A percentile compares a stretch with the other conserved stretches of the same genome.
phyloP scores from a whole-genome alignment of 495 filamentous ascomycete species.

The Penicillium steckii region DNA sequence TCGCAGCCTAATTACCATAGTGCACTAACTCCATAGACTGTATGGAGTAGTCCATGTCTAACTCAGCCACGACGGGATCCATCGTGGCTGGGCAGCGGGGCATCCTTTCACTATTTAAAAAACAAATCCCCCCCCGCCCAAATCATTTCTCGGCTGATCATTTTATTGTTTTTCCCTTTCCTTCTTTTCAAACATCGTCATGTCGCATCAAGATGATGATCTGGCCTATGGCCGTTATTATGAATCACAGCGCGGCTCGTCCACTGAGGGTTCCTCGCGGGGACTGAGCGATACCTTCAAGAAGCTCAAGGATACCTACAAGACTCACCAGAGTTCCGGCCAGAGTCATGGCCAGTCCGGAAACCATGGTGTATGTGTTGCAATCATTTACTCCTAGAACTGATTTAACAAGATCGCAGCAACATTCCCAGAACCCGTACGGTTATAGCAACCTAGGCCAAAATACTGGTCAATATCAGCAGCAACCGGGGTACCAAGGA shows the following conservation, averaged over 20 bases:
- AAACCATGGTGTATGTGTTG: conserved; percentile 11
- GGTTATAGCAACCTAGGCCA: conserved; percentile 11
- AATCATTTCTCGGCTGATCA: too few relatives aligned
- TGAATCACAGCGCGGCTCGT: conserved; percentile 26
- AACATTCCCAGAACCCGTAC: conserved; percentile 13
- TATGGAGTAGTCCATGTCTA: too few relatives aligned
- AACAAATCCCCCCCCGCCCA: conserved; percentile 17
- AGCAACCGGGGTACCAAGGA: conserved; percentile 21
- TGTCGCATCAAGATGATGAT: conserved; percentile 47
- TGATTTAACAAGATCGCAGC: conserved; percentile 4
- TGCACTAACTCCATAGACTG: too few relatives aligned
- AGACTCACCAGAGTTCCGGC: conserved; percentile 25
- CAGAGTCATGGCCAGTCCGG: conserved; percentile 19
- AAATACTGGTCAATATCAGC: conserved; percentile 4
- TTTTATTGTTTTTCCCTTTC: conserved; percentile 3
- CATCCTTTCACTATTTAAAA: conserved; percentile 17
- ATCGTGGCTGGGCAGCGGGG: conserved; percentile 28
- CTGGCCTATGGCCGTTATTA: conserved; percentile 59
- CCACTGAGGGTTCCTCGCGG: conserved; percentile 37
- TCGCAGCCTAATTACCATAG: neutral
- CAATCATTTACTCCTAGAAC: too few relatives aligned
- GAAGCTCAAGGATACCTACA: conserved; percentile 46
- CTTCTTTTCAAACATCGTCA: conserved; percentile 17
- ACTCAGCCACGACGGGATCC: conserved; percentile 21
- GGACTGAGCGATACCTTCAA: conserved; percentile 57